Conservation (phyloP, 2,329 filamentous ascomycete species). For the Pyrenochaeta sp. region DNA sequence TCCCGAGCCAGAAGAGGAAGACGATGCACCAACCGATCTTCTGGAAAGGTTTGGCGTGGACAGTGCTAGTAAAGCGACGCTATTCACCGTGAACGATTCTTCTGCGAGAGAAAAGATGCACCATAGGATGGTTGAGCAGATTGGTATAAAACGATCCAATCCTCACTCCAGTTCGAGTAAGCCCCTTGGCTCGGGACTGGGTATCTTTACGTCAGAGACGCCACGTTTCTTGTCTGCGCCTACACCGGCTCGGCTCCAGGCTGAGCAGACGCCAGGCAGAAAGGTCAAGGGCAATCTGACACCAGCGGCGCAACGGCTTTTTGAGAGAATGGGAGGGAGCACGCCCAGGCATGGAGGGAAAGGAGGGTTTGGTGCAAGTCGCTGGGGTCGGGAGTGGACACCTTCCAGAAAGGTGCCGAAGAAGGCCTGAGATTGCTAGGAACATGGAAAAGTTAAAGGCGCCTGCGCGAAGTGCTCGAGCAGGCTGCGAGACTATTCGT, state of each 20-base stretch:
- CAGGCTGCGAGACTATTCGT: conserved; percentile 8
- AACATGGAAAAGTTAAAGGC: conserved; percentile 6
- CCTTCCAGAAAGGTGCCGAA: conserved; percentile 35
- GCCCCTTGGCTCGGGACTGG: conserved; percentile 30
- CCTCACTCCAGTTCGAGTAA: not conserved
- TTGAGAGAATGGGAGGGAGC: conserved; percentile 51
- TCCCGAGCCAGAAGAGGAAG: conserved; percentile 67
- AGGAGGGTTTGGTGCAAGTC: conserved; percentile 29
- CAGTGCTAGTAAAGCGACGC: conserved; percentile 17
- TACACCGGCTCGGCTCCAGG: conserved; percentile 74
- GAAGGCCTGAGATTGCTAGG: conserved; percentile 17
- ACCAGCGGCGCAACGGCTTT: conserved; percentile 71
- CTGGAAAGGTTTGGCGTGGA: conserved; percentile 56
- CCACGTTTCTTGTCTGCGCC: conserved; percentile 76
- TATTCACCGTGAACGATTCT: conserved; percentile 80
- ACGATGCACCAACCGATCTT: conserved; percentile 49
- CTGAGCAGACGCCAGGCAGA: conserved; percentile 30
- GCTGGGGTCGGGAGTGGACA: conserved; percentile 37
- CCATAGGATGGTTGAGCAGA: conserved; percentile 68
- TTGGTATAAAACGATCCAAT: conserved; percentile 24
- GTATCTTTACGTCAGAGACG: conserved; percentile 47
- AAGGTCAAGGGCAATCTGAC: conserved; percentile 69
- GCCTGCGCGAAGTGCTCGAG: conserved; percentile 40
- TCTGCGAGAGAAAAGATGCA: conserved; percentile 81
- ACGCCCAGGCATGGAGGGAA: conserved; percentile 26